A percentile compares a stretch with the other conserved stretches of the same genome.
Evolutionary conservation across 106 monocot species (phyloP).

Genomic region (Apostasia ramifera): DNA sequence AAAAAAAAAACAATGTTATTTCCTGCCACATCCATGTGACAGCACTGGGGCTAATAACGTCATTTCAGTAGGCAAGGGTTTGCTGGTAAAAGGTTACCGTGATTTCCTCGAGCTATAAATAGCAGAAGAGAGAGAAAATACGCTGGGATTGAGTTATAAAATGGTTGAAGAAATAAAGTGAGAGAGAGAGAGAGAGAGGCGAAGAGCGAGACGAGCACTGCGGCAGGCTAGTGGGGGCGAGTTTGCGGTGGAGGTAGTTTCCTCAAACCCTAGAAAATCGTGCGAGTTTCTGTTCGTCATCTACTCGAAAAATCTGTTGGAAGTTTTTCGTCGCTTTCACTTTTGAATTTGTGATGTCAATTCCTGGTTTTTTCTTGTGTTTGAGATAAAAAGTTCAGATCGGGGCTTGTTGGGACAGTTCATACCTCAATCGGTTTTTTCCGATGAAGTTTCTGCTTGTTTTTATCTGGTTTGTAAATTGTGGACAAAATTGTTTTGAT

Average conservation of each 20-base stretch:
- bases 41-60: too few species aligned
- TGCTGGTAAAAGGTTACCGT: too few species aligned
- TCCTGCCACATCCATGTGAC: too few species aligned
- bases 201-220: conserved; percentile 1
- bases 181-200: not conserved
- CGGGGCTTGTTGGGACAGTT: not conserved
- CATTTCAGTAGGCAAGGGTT: too few species aligned
- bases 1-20: too few species aligned
- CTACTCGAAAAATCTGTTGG: not conserved
- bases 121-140: not conserved
- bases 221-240: not conserved
- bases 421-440: too few species aligned
- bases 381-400: not conserved
- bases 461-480: not conserved
- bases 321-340: not conserved
- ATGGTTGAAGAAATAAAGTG: not conserved
- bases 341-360: conserved; percentile 7
- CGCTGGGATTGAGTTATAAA: conserved; percentile 5
- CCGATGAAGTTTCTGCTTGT: not conserved
- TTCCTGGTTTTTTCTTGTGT: not conserved
- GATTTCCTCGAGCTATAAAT: conserved; percentile 1
- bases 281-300: not conserved
- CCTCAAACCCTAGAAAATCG: conserved; percentile 2
- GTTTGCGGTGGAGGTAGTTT: not conserved
- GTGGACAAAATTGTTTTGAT: not conserved